Conservation (phyloP, 345 rosid genomes). For the Dipteronia dyeriana region DNA sequence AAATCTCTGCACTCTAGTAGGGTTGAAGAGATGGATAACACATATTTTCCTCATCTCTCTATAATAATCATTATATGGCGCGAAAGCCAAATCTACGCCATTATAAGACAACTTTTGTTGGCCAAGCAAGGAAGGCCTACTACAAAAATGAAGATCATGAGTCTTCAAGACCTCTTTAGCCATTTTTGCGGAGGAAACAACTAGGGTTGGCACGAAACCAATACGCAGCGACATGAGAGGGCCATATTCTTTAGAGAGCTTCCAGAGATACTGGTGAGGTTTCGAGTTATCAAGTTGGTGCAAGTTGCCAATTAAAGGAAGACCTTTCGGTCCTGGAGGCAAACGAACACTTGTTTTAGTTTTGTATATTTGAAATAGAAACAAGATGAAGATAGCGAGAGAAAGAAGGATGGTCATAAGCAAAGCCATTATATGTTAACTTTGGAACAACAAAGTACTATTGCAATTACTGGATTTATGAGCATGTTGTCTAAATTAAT, state of each 20-base stretch:
- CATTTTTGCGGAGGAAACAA: constrained; percentile 46
- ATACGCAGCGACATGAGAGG: constrained; percentile 46
- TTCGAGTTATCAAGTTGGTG: constrained; percentile 31
- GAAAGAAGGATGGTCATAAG: constrained; percentile 3
- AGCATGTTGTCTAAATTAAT: too few relatives aligned
- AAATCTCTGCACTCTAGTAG: constrained; percentile 25
- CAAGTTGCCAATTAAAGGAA: constrained; percentile 55
- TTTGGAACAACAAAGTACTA: too few relatives aligned
- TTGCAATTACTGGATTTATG: too few relatives aligned
- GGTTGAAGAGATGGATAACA: constrained; percentile 30
- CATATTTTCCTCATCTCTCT: constrained; percentile 24
- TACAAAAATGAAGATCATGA: constrained; percentile 45
- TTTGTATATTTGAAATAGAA: constrained; percentile 11
- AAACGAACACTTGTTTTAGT: not conserved
- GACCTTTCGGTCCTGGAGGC: constrained; percentile 51
- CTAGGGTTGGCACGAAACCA: constrained; percentile 33
- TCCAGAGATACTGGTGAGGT: constrained; percentile 33
- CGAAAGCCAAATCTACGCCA: constrained; percentile 37
- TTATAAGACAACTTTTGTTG: constrained; percentile 42
- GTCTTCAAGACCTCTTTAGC: constrained; percentile 42
- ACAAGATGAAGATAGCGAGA: constrained; percentile 8
- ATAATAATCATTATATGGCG: constrained; percentile 27
- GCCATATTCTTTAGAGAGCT: constrained; percentile 50
- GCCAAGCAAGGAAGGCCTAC: constrained; percentile 39
- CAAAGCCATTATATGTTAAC: not conserved